phyloP scores from a whole-genome alignment of 2,329 filamentous ascomycete genomes.

The Dendrostoma leiphaemia region DNA sequence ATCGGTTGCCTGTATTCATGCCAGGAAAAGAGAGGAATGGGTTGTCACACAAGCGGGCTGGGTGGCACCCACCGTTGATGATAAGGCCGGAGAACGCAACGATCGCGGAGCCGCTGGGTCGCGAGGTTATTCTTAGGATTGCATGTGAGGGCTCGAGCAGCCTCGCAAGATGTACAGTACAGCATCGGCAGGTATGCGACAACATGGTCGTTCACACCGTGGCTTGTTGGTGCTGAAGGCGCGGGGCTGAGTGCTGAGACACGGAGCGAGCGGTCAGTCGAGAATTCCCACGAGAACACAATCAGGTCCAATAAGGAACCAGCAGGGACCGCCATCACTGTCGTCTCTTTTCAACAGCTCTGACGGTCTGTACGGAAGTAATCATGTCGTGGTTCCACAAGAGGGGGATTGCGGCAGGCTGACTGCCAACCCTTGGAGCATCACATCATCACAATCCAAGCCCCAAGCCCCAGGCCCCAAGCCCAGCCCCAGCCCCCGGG shows the following conservation, averaged over 20 bases:
- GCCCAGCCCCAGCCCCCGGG: too few relatives aligned
- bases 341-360: too few relatives aligned
- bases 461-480: background rate
- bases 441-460: background rate
- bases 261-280: too few relatives aligned
- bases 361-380: too few relatives aligned
- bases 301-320: background rate
- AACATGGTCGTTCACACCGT: background rate
- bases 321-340: background rate
- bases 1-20: background rate
- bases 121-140: too few relatives aligned
- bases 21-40: background rate
- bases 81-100: background rate
- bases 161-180: background rate
- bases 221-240: background rate
- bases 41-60: slow-evolving; percentile 1
- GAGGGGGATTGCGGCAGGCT: background rate
- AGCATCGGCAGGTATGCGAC: background rate
- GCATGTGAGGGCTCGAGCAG: background rate
- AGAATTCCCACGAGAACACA: background rate
- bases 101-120: too few relatives aligned
- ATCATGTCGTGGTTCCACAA: background rate
- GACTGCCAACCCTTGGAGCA: background rate
- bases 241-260: too few relatives aligned
- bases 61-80: slow-evolving; percentile 7